Evolutionary conservation across 352 stramenopile genomes (phyloP), one percentile per base, ranked within the genome.

Genomic region (Globisporangium solare): DNA sequence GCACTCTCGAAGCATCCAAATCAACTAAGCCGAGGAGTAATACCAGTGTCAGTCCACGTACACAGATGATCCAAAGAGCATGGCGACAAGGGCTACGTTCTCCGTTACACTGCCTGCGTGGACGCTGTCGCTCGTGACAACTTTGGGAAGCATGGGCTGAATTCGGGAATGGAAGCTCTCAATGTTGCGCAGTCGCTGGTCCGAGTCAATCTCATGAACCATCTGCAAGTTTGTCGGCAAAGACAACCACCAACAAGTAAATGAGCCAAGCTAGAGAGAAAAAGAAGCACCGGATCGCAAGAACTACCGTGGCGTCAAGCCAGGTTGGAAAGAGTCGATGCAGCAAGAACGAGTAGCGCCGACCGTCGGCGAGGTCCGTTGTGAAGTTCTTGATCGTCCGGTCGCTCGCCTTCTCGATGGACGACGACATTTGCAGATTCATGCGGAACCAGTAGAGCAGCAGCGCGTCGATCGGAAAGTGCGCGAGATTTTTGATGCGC

Each of bases 341-440:
- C 13, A 93, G 56, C 20, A 93, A 51, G 39, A 89, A 86, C 6
- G 80, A 89, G 47, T 76, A 81, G 6, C 77, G 73, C 1, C 79
- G 69, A 11, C 83, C 83, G 18, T 93, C 83, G 1, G 59, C 56
- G 20, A 93, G 67, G 40, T 93, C 83, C 6, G 70, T 77, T 17
- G 79, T 85, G 53, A 93, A 93, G 54, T 91, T 93, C 56, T 87
- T 88, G 58, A 93, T 69, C 13, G 70, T 74, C 32, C 79, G 78
- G 49, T 93, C 80, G n/a, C 63, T 68, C 17, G 76, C 68, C 58
- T 85, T 88, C 56, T 88, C 75, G 24, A 73, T 76, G 7, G 70
- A 67, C 7, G 77, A 80, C 40, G 74, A 86, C 41, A 77, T 56
- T 46, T 88, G 73, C 40, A 93, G 68, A 52, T 93, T 71, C 72